Evolutionary conservation across 2,329 filamentous ascomycete species (phyloP), one percentile per base, ranked within the genome.

Genomic region (Xenosphaeropsis pyriputrescens): DNA sequence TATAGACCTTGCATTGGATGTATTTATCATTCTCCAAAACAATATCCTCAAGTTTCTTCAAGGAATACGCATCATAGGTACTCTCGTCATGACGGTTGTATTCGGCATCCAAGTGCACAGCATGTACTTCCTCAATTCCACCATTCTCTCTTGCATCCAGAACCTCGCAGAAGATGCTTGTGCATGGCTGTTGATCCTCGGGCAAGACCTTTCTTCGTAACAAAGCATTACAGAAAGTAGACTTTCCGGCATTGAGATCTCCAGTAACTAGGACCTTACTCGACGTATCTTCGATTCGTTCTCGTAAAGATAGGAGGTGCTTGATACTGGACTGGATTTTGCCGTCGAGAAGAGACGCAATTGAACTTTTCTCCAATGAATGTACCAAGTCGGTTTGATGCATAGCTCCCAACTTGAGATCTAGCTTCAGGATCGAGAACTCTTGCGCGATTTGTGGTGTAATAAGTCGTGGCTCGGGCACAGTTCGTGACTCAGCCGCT

Each of bases 211-310:
- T 96, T 44, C 88, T 76, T 43, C 91, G 79, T 31, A 98, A 62
- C 2, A 98, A 65, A n/a, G 91, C 91, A 58, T 98, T 98, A 63
- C 91, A 98, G 51, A 98, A 98, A 1, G 91, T 98, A 4, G 91
- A 98, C 56, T 98, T 98, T 53, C 91, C 91, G 7, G 91, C 89
- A 54, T 98, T 98, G 38, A 98, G 61, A 55, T 98, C 91, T 52
- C 91, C 91, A 0, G 91, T 98, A 14, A 98, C 79, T 41, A 98
- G 63, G 1, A 98, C 91, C 58, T 98, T 98, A 61, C 89, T 96
- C 4, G 89, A 85, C 0, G 85, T 96, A 58, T 98, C 91, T 56
- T 96, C 91, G 44, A 98, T 98, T 38, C 91, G 79, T 47, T 96
- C 91, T 42, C 86, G 78, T 26, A 98, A 67, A 0, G 84, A 77